These are phyloP conservation scores for Phascolomyces articulosus DNA, from an alignment of 371 early-diverging fungal species.

Conservation along the genomic window DNA sequence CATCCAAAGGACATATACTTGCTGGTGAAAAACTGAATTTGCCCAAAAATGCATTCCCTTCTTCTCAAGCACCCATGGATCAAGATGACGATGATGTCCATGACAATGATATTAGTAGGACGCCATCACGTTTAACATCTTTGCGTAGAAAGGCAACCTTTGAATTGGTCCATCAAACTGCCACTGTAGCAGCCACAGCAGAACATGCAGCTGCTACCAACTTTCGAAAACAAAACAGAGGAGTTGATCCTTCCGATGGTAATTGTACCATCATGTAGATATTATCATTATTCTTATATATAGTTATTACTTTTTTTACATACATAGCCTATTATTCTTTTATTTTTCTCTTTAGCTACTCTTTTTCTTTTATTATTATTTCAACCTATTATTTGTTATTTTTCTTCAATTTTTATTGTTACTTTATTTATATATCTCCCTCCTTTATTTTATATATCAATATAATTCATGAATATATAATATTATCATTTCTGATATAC, in stretches of 20 bases:
- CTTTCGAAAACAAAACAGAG: background rate
- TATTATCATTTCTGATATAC: no score
- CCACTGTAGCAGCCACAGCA: conserved; percentile 3
- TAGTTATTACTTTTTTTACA: no score
- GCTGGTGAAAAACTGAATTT: conserved; percentile 38
- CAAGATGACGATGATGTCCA: background rate
- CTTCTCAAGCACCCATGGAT: background rate
- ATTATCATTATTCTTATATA: no score
- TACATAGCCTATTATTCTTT: no score
- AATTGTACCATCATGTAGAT: conserved; percentile 6
- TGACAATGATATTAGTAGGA: background rate
- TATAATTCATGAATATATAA: no score
- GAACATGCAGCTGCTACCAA: background rate
- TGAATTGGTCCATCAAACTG: conserved; percentile 6
- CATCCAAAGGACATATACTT: conserved; percentile 34
- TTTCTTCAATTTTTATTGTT: no score
- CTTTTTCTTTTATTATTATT: no score
- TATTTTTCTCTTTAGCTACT: no score
- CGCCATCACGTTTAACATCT: background rate
- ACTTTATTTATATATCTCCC: no score
- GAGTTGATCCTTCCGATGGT: background rate
- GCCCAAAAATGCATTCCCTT: background rate
- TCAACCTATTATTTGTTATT: no score
- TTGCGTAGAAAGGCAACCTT: conserved; percentile 4
- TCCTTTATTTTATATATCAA: no score